Percentiles rank a stretch among this genome's conserved stretches.
phyloP scores from a whole-genome alignment of 2,329 filamentous ascomycete species.

The Penicillium sp. region DNA sequence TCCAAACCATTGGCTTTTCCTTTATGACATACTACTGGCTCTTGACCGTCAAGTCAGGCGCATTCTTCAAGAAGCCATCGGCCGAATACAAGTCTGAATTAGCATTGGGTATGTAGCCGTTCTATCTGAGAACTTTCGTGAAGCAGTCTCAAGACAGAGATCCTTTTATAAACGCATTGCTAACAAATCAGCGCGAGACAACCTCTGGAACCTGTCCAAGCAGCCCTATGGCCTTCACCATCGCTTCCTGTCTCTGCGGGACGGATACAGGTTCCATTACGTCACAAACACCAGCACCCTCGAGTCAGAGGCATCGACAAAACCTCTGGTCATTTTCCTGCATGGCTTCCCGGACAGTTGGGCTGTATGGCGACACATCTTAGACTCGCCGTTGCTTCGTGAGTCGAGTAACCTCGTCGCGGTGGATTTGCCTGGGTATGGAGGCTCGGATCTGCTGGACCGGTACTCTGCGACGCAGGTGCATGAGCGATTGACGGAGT shows the following conservation, averaged over 20 bases:
- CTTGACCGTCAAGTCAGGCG: constrained; percentile 28
- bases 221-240: constrained; percentile 47
- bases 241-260: constrained; percentile 48
- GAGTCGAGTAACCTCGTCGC: constrained; percentile 48
- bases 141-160: too few species aligned
- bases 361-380: constrained; percentile 50
- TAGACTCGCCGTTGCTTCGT: constrained; percentile 38
- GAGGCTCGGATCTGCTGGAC: constrained; percentile 52
- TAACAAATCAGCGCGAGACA: constrained; percentile 44
- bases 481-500: constrained; percentile 51
- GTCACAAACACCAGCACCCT: constrained; percentile 39
- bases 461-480: constrained; percentile 50
- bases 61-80: constrained; percentile 33
- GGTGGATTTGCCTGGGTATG: constrained; percentile 57
- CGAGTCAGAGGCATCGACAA: constrained; percentile 20
- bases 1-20: constrained; percentile 34
- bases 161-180: background rate
- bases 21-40: constrained; percentile 30
- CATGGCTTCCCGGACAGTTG: constrained; percentile 60
- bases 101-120: constrained; percentile 32
- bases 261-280: constrained; percentile 54
- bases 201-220: constrained; percentile 52
- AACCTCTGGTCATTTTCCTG: constrained; percentile 50
- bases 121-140: background rate
- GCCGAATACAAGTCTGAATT: constrained; percentile 40